Conservation (phyloP, 1,139 yeast species). For the Scheffersomyces titani region DNA sequence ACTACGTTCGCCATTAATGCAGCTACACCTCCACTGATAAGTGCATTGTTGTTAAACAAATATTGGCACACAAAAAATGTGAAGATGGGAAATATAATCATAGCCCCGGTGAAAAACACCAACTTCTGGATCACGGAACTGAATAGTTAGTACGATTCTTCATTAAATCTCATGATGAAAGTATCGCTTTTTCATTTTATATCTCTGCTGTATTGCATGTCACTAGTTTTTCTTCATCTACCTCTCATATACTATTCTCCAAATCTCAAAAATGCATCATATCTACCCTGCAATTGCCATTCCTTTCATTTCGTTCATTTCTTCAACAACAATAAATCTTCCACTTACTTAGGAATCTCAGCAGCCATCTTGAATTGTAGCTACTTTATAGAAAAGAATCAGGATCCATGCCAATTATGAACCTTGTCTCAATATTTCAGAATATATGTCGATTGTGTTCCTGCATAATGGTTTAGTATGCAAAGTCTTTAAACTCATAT, state of each 20-base stretch:
- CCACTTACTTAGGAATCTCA: conserved; percentile 61
- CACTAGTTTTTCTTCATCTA: background rate
- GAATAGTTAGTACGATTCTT: conserved; percentile 11
- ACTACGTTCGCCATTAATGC: conserved; percentile 88
- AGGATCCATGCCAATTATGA: background rate
- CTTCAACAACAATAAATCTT: background rate
- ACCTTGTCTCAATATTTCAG: background rate
- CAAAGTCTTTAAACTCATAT: too few relatives aligned
- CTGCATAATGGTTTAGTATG: background rate
- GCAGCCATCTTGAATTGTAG: conserved; percentile 26
- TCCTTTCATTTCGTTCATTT: background rate
- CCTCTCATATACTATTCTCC: background rate
- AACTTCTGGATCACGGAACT: conserved; percentile 72
- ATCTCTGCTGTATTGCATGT: background rate
- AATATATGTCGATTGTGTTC: background rate
- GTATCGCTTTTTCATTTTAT: background rate
- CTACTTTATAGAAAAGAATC: background rate
- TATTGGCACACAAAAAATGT: conserved; percentile 70
- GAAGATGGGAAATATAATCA: conserved; percentile 77
- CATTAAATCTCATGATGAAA: background rate
- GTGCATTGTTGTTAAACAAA: conserved; percentile 53
- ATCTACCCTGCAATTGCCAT: background rate
- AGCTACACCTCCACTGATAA: conserved; percentile 86
- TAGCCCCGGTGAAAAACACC: conserved; percentile 82
- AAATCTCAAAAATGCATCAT: background rate